Base-by-base conservation (phyloP, 2,329 filamentous ascomycete species). In the Acephala macrosclerotiorum region DNA sequence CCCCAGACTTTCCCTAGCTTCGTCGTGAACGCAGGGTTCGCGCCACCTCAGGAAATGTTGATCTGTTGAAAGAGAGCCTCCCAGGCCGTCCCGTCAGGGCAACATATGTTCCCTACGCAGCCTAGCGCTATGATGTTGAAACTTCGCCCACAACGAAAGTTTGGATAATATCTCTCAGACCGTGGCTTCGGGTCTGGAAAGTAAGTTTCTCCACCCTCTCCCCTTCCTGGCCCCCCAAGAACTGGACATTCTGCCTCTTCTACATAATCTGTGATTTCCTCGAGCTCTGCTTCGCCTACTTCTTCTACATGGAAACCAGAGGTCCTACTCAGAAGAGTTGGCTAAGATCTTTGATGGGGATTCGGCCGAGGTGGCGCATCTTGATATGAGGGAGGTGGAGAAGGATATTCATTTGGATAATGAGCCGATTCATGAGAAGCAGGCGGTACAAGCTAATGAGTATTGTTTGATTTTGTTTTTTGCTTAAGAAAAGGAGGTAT, bases 321-420 rank as follows among this genome's bases (percentile, higher is more conserved):
- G 89, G 89, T 3, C 87, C 88, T 0, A 91, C 89, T 1, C 86
- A 0, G 90, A 92, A 75, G 88, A 91, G 75, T 84, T 91, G 68
- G 87, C 89, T 56, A 85, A 86, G 72, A 90, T 92, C 75, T 92
- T 92, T 72, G 89, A 92, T 71, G 90, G 88, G 45, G 84, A 88
- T 33, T 80, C 85, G 38, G 86, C 85, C 9, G 63, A 69, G 58
- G 82, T 86, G 14, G 84, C 82, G 7, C 81, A 85, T 69, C 80
- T 88, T 66, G 82, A 87, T 73, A 77, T 87, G 53, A 78, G 82
- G 33, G 82, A 86, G 74, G 81, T 87, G 51, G 83, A 86, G 70
- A 87, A 87, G 77, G 85, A 87, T 71, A 22, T 67, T 7, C 63
- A 68, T n/a, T 57, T 45, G 29, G 63, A 70, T 45, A 58, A 66